These are phyloP conservation scores for Porodaedalea pini DNA, from an alignment of 1,284 basidiomycete genomes.

Conservation along the genomic window DNA sequence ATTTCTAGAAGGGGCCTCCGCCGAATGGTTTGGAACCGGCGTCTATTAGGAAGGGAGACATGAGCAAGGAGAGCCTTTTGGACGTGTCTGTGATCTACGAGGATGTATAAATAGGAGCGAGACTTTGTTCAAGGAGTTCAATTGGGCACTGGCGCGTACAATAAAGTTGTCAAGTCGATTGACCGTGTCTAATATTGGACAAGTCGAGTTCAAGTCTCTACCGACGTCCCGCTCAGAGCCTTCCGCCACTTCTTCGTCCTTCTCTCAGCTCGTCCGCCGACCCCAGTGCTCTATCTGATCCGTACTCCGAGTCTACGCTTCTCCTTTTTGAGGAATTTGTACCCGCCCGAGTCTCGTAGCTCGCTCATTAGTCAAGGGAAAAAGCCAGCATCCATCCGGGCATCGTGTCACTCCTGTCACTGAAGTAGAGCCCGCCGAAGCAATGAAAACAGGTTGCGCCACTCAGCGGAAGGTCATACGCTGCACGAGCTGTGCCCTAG, in stretches of 20 bases:
- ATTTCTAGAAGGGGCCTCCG: constrained; percentile 67
- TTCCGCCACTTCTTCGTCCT: neutral
- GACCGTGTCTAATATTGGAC: neutral
- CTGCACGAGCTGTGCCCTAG: constrained; percentile 61
- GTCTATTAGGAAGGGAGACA: constrained; percentile 65
- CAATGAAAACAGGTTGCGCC: constrained; percentile 76
- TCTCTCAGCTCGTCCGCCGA: constrained; percentile 8
- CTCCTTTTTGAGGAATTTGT: constrained; percentile 87
- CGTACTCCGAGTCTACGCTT: constrained; percentile 53
- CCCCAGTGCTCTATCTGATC: constrained; percentile 38
- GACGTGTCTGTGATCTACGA: constrained; percentile 83
- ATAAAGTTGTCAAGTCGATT: neutral
- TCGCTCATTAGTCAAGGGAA: constrained; percentile 56
- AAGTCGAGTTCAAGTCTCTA: constrained; percentile 83
- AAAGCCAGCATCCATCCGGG: too few relatives aligned
- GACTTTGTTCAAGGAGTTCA: constrained; percentile 76
- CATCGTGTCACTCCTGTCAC: constrained; percentile 34
- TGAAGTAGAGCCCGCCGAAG: constrained; percentile 35
- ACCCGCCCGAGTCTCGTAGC: constrained; percentile 77
- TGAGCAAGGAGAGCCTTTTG: constrained; percentile 85
- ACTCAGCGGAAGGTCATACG: constrained; percentile 72
- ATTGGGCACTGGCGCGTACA: constrained; percentile 79
- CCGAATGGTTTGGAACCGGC: constrained; percentile 84
- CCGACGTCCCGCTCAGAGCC: constrained; percentile 31
- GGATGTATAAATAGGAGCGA: constrained; percentile 79